phyloP scores from a whole-genome alignment of 345 rosid species.

The Boechera retrofracta region DNA sequence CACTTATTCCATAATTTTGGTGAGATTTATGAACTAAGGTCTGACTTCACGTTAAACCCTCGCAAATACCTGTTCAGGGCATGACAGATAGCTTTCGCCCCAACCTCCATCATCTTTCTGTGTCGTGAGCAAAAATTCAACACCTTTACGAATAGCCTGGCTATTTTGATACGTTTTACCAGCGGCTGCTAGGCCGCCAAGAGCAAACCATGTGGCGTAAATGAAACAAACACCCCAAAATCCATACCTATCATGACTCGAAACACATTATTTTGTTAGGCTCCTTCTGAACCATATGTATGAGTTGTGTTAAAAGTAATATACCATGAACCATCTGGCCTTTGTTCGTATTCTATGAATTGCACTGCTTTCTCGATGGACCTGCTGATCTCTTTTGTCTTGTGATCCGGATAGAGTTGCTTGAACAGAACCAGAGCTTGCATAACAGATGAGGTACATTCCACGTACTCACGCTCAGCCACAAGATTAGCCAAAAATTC shows the following conservation, averaged over 20 bases:
- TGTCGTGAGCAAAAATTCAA: neutral
- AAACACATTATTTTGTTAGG: neutral
- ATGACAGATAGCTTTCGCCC: constrained; percentile 46
- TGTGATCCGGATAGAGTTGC: constrained; percentile 53
- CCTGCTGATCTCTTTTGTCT: constrained; percentile 47
- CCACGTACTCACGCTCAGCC: constrained; percentile 55
- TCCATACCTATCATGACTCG: constrained; percentile 1
- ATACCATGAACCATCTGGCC: constrained; percentile 6
- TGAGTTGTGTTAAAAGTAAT: neutral
- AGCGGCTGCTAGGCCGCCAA: constrained; percentile 49
- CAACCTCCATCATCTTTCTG: constrained; percentile 21
- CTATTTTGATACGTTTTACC: constrained; percentile 52
- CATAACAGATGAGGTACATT: constrained; percentile 53
- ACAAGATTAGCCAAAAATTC: constrained; percentile 52
- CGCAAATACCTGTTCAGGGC: constrained; percentile 50
- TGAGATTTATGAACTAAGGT: too few relatives aligned
- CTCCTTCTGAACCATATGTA: neutral
- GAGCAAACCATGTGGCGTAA: constrained; percentile 61
- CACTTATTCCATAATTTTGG: too few relatives aligned
- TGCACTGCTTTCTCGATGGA: constrained; percentile 43
- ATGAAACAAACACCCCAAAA: constrained; percentile 34
- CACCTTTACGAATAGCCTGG: constrained; percentile 22
- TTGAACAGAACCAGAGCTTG: constrained; percentile 48
- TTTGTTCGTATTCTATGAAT: constrained; percentile 42
- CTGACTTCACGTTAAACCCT: neutral